Conservation (phyloP, 805 yeast species). For the Yarrowia sp. region DNA sequence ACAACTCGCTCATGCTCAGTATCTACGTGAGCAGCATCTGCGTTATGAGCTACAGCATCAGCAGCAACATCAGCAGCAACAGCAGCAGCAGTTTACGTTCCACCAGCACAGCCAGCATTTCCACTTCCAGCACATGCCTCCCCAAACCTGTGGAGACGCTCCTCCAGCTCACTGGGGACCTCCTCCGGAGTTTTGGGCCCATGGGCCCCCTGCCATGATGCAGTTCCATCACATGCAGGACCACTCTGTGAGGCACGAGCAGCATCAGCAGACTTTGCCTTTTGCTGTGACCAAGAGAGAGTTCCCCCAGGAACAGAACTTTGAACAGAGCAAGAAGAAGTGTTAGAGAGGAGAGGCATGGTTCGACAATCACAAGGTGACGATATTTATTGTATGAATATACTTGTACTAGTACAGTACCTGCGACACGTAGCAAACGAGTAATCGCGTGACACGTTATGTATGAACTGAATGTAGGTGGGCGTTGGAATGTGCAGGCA, state of each 20-base stretch:
- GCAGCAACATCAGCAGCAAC: neutral
- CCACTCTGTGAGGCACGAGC: neutral
- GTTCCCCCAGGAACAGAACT: constrained; percentile 2
- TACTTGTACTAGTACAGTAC: neutral
- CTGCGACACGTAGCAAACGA: too few relatives aligned
- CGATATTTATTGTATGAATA: constrained; percentile 7
- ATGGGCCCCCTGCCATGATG: neutral
- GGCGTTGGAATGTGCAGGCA: neutral
- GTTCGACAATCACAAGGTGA: neutral
- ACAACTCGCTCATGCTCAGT: neutral
- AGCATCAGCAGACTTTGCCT: constrained; percentile 11
- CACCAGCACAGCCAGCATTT: too few relatives aligned
- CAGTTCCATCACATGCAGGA: constrained; percentile 5
- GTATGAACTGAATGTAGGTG: neutral
- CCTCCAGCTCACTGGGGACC: constrained; percentile 4
- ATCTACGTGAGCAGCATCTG: neutral
- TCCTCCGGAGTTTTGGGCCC: neutral
- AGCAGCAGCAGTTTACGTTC: too few relatives aligned
- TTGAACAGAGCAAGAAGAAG: constrained; percentile 18
- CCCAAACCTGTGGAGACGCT: constrained; percentile 5
- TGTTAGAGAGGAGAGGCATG: neutral
- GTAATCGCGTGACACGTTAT: neutral
- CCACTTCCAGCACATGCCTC: neutral
- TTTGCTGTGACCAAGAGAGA: constrained; percentile 19
- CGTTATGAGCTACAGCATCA: neutral